phyloP scores from a whole-genome alignment of 805 yeast genomes.

The Tetrapisispora nanseiensis region DNA sequence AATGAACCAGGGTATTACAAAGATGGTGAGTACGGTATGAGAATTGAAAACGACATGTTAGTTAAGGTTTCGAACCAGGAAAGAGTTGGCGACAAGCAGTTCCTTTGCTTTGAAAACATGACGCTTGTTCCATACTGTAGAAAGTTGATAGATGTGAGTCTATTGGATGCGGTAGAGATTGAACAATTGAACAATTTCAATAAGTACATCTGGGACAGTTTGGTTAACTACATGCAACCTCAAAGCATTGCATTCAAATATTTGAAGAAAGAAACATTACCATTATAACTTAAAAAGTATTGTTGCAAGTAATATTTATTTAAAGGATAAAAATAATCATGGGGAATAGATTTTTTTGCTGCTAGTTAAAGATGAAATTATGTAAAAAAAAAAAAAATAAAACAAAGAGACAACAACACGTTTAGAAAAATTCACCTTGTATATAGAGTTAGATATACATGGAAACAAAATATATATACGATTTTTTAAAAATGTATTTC shows the following conservation, averaged over 20 bases:
- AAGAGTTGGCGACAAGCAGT: slow-evolving; percentile 39
- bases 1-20: slow-evolving; percentile 94
- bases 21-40: slow-evolving; percentile 81
- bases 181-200: slow-evolving; percentile 65
- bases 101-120: slow-evolving; percentile 68
- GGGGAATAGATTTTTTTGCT: too few relatives aligned
- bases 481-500: too few relatives aligned
- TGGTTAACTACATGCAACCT: slow-evolving; percentile 43
- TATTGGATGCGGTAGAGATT: slow-evolving; percentile 54
- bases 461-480: too few relatives aligned
- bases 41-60: slow-evolving; percentile 78
- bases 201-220: slow-evolving; percentile 40
- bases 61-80: slow-evolving; percentile 31
- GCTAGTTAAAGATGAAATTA: too few relatives aligned
- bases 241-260: slow-evolving; percentile 57
- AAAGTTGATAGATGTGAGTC: slow-evolving; percentile 51
- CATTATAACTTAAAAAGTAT: too few relatives aligned
- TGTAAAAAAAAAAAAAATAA: too few relatives aligned
- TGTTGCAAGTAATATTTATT: too few relatives aligned
- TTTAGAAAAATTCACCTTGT: too few relatives aligned
- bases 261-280: slow-evolving; percentile 50
- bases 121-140: slow-evolving; percentile 81
- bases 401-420: too few relatives aligned
- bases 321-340: too few relatives aligned
- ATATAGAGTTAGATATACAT: too few relatives aligned